phyloP scores from a whole-genome alignment of 495 filamentous ascomycete genomes.

The Lichenothelia convexa region DNA sequence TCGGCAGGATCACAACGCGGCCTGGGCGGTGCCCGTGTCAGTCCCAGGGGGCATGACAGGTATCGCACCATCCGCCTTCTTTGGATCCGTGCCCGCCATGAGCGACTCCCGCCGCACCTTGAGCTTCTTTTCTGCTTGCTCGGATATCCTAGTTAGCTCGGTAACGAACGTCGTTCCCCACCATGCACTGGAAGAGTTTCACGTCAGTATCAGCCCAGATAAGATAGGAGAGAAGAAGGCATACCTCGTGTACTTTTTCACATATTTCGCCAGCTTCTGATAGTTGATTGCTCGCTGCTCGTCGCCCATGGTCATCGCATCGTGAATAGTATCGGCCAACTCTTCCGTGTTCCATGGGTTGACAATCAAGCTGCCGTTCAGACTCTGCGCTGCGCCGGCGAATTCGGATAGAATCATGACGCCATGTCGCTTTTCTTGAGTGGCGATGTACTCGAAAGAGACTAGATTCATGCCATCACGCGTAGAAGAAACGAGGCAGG shows the following conservation, averaged over 20 bases:
- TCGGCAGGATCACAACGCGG: no score
- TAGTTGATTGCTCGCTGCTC: constrained; percentile 71
- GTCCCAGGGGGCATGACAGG: no score
- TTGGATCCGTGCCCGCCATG: no score
- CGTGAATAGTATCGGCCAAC: constrained; percentile 65
- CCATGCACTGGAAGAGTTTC: constrained; percentile 47
- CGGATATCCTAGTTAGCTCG: constrained; percentile 58
- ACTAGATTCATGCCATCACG: constrained; percentile 98
- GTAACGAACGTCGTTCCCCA: constrained; percentile 91
- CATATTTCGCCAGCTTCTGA: constrained; percentile 62
- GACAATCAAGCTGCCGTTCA: constrained; percentile 72
- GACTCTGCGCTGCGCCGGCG: constrained; percentile 69
- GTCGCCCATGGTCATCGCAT: constrained; percentile 66
- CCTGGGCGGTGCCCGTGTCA: no score
- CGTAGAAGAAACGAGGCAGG: constrained; percentile 75
- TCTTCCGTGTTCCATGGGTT: constrained; percentile 89
- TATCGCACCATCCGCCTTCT: no score
- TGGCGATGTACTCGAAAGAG: constrained; percentile 88
- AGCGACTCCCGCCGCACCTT: not conserved
- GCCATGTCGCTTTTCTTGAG: constrained; percentile 64
- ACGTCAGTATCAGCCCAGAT: not conserved
- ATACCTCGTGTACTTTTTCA: constrained; percentile 72
- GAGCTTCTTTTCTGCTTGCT: constrained; percentile 29
- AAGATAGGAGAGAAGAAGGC: constrained; percentile 3
- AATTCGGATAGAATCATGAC: constrained; percentile 88